These are phyloP conservation scores for Stygiomarasmius scandens DNA, from an alignment of 1,284 basidiomycete genomes.

Conservation along the genomic window DNA sequence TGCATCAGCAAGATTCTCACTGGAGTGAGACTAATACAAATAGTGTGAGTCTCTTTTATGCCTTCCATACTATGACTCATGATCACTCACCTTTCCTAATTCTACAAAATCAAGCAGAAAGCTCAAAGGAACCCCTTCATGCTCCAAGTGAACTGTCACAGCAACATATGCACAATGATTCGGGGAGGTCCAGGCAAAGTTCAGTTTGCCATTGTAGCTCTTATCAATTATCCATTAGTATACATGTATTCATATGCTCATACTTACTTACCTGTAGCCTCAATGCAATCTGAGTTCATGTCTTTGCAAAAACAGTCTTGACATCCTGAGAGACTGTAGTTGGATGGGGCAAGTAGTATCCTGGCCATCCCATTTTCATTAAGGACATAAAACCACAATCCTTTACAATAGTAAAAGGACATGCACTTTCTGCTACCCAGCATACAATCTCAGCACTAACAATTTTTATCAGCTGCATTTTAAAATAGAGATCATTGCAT, in stretches of 20 bases:
- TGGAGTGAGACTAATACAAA: conserved; percentile 18
- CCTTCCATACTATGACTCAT: no score
- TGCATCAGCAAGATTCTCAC: conserved; percentile 21
- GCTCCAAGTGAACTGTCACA: background rate
- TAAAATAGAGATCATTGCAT: no score
- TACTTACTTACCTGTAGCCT: background rate
- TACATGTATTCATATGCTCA: background rate
- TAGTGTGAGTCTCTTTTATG: background rate
- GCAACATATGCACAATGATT: conserved; percentile 1
- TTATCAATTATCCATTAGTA: background rate
- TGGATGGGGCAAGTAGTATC: background rate
- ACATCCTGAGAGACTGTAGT: background rate
- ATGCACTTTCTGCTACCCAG: conserved; percentile 1
- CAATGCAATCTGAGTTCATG: background rate
- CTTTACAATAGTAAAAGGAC: background rate
- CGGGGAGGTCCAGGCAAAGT: background rate
- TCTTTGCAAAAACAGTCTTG: background rate
- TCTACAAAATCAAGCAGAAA: no score
- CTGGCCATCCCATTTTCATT: background rate
- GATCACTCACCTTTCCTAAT: no score
- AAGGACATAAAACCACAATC: background rate
- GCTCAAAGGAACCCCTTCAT: background rate
- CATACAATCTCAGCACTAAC: background rate
- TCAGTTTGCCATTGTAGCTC: background rate
- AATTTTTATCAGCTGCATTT: no score